Percentiles rank a stretch among this genome's conserved stretches.
These are phyloP conservation scores for Magnusiomyces paraingens DNA, from an alignment of 1,139 yeast genomes.

Conservation along the genomic window DNA sequence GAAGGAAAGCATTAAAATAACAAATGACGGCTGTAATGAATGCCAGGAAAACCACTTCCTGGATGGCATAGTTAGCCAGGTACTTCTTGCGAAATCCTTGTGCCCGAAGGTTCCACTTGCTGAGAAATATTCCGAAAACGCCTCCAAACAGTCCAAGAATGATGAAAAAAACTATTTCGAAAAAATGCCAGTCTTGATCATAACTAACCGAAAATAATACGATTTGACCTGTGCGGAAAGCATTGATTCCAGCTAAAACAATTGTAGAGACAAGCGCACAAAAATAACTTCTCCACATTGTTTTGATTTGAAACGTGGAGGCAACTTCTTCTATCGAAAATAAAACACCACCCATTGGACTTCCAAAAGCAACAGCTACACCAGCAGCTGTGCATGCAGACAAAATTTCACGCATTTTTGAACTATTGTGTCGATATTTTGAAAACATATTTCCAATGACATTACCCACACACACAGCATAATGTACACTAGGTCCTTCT, in stretches of 20 bases:
- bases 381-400: constrained; percentile 93
- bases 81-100: constrained; percentile 73
- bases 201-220: constrained; percentile 86
- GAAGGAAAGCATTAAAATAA: constrained; percentile 74
- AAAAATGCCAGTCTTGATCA: constrained; percentile 78
- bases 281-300: constrained; percentile 88
- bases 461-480: constrained; percentile 77
- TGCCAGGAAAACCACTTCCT: constrained; percentile 67
- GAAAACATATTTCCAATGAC: constrained; percentile 52
- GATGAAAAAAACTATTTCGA: constrained; percentile 76
- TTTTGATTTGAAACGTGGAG: constrained; percentile 61
- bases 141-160: constrained; percentile 89
- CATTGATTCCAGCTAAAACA: constrained; percentile 64
- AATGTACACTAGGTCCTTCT: constrained; percentile 83
- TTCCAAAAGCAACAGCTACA: constrained; percentile 87
- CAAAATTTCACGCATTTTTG: constrained; percentile 48
- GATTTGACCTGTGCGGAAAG: constrained; percentile 90
- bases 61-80: constrained; percentile 50
- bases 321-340: constrained; percentile 81
- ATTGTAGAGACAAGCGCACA: constrained; percentile 87
- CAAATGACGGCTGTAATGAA: constrained; percentile 68
- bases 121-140: constrained; percentile 74
- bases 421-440: constrained; percentile 36
- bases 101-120: constrained; percentile 68
- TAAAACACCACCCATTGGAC: constrained; percentile 91